These are phyloP conservation scores for Syncephalastrum sp. DNA, from an alignment of 371 early-diverging fungal species.

Conservation along the genomic window DNA sequence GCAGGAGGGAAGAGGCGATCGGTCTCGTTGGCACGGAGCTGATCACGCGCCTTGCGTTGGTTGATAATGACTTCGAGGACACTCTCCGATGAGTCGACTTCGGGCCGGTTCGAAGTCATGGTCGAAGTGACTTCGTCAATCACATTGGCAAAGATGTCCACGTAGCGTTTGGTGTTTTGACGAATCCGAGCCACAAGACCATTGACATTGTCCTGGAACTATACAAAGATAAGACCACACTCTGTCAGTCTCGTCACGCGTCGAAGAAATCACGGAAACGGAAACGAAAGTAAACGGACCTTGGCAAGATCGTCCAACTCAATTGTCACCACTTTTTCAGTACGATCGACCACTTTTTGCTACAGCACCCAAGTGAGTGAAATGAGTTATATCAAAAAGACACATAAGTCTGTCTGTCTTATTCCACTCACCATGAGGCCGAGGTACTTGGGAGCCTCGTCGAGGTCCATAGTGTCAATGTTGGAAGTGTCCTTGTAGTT, in stretches of 20 bases:
- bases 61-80: constrained; percentile 89
- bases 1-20: constrained; percentile 71
- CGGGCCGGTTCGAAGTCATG: constrained; percentile 67
- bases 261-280: constrained; percentile 11
- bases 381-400: too few relatives aligned
- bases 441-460: constrained; percentile 27
- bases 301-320: constrained; percentile 64
- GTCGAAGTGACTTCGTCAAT: constrained; percentile 40
- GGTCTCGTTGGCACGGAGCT: constrained; percentile 40
- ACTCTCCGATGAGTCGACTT: constrained; percentile 71
- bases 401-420: not conserved
- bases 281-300: constrained; percentile 31
- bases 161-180: constrained; percentile 84
- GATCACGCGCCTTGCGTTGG: constrained; percentile 80
- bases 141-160: constrained; percentile 73
- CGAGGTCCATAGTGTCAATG: constrained; percentile 30
- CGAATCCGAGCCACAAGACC: constrained; percentile 64
- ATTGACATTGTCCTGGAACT: constrained; percentile 35
- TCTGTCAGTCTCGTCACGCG: not conserved
- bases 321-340: constrained; percentile 51
- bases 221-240: not conserved
- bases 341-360: constrained; percentile 64
- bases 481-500: constrained; percentile 23
- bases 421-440: constrained; percentile 25
- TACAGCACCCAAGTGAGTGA: constrained; percentile 14